These are phyloP conservation scores for Candida maltosa DNA, from an alignment of 805 yeast species.

Conservation along the genomic window DNA sequence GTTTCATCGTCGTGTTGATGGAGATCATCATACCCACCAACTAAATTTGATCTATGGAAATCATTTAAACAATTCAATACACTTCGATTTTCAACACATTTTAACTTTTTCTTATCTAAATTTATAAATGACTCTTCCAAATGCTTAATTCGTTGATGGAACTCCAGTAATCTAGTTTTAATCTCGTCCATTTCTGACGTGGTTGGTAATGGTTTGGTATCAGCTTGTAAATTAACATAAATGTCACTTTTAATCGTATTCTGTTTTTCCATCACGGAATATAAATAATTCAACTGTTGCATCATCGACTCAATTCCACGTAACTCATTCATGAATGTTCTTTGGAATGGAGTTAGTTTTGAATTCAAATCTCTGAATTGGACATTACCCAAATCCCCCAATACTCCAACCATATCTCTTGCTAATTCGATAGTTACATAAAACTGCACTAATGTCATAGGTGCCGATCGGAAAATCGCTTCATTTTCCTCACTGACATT, in stretches of 20 bases:
- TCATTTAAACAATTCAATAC: slow-evolving; percentile 29
- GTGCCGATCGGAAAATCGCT: slow-evolving; percentile 45
- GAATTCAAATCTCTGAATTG: slow-evolving; percentile 50
- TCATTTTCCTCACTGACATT: slow-evolving; percentile 14
- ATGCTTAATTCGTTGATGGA: slow-evolving; percentile 32
- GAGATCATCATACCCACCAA: slow-evolving; percentile 4
- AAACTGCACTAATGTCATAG: slow-evolving; percentile 47
- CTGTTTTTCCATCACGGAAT: slow-evolving; percentile 24
- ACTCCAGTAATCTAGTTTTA: slow-evolving; percentile 18
- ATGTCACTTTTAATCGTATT: slow-evolving; percentile 22
- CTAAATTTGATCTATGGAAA: slow-evolving; percentile 26
- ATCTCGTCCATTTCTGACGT: slow-evolving; percentile 34
- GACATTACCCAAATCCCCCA: slow-evolving; percentile 38
- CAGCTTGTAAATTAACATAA: slow-evolving; percentile 36
- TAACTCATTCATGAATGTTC: slow-evolving; percentile 42
- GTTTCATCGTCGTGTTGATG: background rate
- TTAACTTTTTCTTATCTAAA: slow-evolving; percentile 21
- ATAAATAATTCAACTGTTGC: slow-evolving; percentile 24
- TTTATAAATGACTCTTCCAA: slow-evolving; percentile 30
- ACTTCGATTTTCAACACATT: slow-evolving; percentile 31
- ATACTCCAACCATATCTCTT: slow-evolving; percentile 35
- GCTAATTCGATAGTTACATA: slow-evolving; percentile 46
- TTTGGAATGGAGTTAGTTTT: slow-evolving; percentile 41
- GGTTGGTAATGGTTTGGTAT: slow-evolving; percentile 50
- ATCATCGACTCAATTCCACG: slow-evolving; percentile 34